A percentile compares a stretch with the other conserved stretches of the same genome.
Conservation (phyloP, 2,329 filamentous ascomycete genomes). For the Hypoxylon sp. region DNA sequence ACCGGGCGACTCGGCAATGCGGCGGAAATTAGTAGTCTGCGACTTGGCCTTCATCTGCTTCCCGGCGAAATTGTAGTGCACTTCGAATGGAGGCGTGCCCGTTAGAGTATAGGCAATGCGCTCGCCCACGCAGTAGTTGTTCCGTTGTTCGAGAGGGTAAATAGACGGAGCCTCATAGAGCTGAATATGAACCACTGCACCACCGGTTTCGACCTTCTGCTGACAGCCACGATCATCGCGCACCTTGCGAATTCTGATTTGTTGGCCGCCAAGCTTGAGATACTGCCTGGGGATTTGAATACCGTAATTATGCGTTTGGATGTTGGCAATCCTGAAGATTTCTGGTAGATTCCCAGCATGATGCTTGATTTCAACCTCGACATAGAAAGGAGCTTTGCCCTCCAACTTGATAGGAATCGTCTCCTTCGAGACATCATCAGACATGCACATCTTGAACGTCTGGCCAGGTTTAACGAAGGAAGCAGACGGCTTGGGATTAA, state of each 20-base stretch:
- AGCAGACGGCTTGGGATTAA: constrained; percentile 87
- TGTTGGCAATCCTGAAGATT: constrained; percentile 83
- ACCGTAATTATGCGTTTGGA: constrained; percentile 79
- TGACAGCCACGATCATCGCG: constrained; percentile 90
- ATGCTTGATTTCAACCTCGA: constrained; percentile 95
- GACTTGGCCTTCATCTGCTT: constrained; percentile 83
- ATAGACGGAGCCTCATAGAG: constrained; percentile 95
- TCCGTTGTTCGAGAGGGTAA: constrained; percentile 84
- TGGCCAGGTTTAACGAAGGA: constrained; percentile 88
- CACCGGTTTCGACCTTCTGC: constrained; percentile 78
- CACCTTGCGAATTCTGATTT: constrained; percentile 90
- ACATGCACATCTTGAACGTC: constrained; percentile 94
- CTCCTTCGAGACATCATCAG: constrained; percentile 85
- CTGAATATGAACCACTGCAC: constrained; percentile 87
- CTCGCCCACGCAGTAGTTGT: constrained; percentile 96
- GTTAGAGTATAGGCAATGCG: constrained; percentile 92
- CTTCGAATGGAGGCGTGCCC: constrained; percentile 91
- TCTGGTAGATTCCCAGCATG: constrained; percentile 85
- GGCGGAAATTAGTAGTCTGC: constrained; percentile 86
- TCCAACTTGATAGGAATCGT: constrained; percentile 88
- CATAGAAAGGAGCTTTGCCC: constrained; percentile 86
- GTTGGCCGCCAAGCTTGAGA: constrained; percentile 89
- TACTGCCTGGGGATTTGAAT: constrained; percentile 88
- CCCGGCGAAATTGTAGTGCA: constrained; percentile 91
- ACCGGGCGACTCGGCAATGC: constrained; percentile 92